Conservation (phyloP, 352 stramenopile species). For the Globisporangium echinulatum region DNA sequence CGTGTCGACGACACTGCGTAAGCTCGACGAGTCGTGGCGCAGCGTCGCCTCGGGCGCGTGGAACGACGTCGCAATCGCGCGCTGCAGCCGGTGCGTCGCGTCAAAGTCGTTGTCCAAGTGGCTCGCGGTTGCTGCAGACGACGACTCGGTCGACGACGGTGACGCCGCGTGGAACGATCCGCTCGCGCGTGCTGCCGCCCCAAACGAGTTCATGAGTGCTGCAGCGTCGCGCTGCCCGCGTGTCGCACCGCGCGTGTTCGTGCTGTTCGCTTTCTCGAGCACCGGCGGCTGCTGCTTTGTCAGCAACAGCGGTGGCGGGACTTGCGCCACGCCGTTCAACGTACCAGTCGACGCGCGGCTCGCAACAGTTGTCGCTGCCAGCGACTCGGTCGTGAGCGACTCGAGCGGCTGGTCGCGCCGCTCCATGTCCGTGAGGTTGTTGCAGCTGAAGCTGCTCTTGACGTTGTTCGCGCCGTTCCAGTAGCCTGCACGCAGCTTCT, state of each 20-base stretch:
- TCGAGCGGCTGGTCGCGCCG: conserved; percentile 37
- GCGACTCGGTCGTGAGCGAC: conserved; percentile 4
- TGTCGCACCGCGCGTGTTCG: conserved; percentile 28
- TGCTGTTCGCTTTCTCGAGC: conserved; percentile 29
- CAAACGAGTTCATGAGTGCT: conserved; percentile 24
- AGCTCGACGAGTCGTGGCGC: conserved; percentile 16
- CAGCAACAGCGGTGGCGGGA: conserved; percentile 3
- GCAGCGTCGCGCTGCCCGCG: conserved; percentile 21
- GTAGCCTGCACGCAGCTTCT: conserved; percentile 56
- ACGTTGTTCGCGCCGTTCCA: conserved; percentile 68
- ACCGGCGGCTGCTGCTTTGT: neutral
- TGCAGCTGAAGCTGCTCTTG: conserved; percentile 80
- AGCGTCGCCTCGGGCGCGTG: conserved; percentile 16
- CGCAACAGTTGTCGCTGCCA: neutral
- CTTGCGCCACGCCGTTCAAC: neutral
- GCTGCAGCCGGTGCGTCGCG: conserved; percentile 31
- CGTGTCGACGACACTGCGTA: conserved; percentile 19
- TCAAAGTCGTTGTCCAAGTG: conserved; percentile 26
- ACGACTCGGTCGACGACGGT: conserved; percentile 18
- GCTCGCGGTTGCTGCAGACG: no score
- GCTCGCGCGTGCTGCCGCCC: no score
- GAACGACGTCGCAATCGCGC: conserved; percentile 32
- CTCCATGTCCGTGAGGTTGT: conserved; percentile 69
- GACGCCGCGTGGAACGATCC: conserved; percentile 40
- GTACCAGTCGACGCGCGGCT: neutral